A percentile compares a stretch with the other conserved stretches of the same genome.
phyloP scores from a whole-genome alignment of 495 filamentous ascomycete genomes.

The Annulohypoxylon stygium region DNA sequence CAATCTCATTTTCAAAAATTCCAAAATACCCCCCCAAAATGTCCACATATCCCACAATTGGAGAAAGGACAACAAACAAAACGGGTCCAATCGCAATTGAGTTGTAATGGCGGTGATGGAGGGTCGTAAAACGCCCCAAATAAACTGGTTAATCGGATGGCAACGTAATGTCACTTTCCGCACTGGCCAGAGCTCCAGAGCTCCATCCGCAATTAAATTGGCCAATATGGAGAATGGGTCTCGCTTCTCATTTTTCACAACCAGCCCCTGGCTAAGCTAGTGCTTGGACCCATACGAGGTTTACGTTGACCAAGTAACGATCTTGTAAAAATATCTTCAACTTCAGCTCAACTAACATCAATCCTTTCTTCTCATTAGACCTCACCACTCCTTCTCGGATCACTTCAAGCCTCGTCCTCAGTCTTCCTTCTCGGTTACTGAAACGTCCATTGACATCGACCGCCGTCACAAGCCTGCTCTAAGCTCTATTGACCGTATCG shows the following conservation, averaged over 20 bases:
- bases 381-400: constrained; percentile 42
- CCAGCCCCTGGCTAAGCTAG: constrained; percentile 30
- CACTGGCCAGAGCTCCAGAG: constrained; percentile 16
- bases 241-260: constrained; percentile 13
- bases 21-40: background rate
- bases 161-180: constrained; percentile 16
- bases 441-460: constrained; percentile 74
- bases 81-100: background rate
- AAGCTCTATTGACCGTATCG: constrained; percentile 80
- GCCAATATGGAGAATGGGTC: constrained; percentile 29
- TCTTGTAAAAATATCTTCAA: constrained; percentile 31
- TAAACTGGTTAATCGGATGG: constrained; percentile 23
- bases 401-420: constrained; percentile 57
- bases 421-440: constrained; percentile 67
- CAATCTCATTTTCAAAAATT: background rate
- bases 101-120: constrained; percentile 7
- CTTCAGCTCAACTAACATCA: constrained; percentile 39
- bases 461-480: constrained; percentile 62
- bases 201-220: constrained; percentile 39
- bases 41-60: constrained; percentile 8
- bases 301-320: constrained; percentile 43
- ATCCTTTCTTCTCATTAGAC: constrained; percentile 44
- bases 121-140: background rate
- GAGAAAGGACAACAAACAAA: background rate
- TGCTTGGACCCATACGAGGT: constrained; percentile 24